A percentile compares a stretch with the other conserved stretches of the same genome.
These are phyloP conservation scores for Calcarisporium arbuscula DNA, from an alignment of 2,329 filamentous ascomycete genomes.

Conservation along the genomic window DNA sequence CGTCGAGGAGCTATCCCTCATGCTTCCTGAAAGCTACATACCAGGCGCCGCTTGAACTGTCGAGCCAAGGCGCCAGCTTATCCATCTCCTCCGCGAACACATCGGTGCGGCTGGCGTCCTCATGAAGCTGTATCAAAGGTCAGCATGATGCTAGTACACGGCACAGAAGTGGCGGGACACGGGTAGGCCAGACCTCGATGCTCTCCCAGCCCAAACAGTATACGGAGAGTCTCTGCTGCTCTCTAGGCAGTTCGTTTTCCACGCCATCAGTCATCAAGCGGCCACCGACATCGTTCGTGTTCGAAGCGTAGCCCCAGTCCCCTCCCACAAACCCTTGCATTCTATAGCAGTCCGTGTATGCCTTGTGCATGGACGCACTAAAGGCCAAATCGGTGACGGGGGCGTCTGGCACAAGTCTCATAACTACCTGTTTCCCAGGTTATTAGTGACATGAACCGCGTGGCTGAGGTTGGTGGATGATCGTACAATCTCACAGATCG, in stretches of 20 bases:
- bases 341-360: constrained; percentile 13
- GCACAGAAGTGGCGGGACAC: too few relatives aligned
- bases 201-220: constrained; percentile 16
- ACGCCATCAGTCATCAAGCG: background rate
- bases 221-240: constrained; percentile 8
- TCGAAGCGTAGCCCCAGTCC: constrained; percentile 12
- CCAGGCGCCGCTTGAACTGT: constrained; percentile 12
- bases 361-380: constrained; percentile 13
- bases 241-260: background rate
- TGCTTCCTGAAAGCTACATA: constrained; percentile 12
- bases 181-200: constrained; percentile 11
- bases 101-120: constrained; percentile 9
- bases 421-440: constrained; percentile 9
- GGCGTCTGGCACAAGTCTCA: constrained; percentile 10
- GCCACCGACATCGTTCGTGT: constrained; percentile 10
- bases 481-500: constrained; percentile 15
- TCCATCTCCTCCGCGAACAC: constrained; percentile 13
- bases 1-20: too few relatives aligned
- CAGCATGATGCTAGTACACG: too few relatives aligned
- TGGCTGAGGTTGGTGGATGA: background rate
- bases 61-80: constrained; percentile 11
- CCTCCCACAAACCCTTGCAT: constrained; percentile 14
- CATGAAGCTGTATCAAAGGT: constrained; percentile 12
- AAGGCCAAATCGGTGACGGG: constrained; percentile 7
- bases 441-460: too few relatives aligned